Percentiles rank a stretch among this genome's conserved stretches.
phyloP scores from a whole-genome alignment of 2,329 filamentous ascomycete genomes.

The Sporothrix curviconia region DNA sequence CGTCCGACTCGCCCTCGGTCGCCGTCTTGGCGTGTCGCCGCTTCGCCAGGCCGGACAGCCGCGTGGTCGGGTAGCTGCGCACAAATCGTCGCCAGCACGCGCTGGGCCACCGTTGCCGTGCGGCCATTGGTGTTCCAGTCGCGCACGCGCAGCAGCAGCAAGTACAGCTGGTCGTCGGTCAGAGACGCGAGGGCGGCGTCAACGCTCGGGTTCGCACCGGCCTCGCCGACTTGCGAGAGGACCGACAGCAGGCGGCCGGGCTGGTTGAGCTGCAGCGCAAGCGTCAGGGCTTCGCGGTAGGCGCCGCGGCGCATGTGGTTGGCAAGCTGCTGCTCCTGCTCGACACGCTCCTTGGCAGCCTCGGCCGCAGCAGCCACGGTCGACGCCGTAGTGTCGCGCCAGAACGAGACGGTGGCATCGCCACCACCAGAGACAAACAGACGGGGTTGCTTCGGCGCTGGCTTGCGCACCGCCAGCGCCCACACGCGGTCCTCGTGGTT shows the following conservation, averaged over 20 bases:
- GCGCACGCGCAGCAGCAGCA: slow-evolving; percentile 70
- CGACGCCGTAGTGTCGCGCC: slow-evolving; percentile 81
- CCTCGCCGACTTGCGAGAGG: slow-evolving; percentile 60
- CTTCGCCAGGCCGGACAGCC: slow-evolving; percentile 62
- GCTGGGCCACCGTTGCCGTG: slow-evolving; percentile 78
- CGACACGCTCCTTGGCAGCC: slow-evolving; percentile 67
- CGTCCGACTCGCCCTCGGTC: slow-evolving; percentile 17
- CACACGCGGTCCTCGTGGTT: slow-evolving; percentile 96
- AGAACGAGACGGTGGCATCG: slow-evolving; percentile 90
- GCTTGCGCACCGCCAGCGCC: slow-evolving; percentile 70
- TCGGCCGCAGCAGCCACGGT: slow-evolving; percentile 69
- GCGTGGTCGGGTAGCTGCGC: slow-evolving; percentile 70
- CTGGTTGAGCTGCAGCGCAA: slow-evolving; percentile 90
- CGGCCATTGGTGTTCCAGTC: slow-evolving; percentile 98
- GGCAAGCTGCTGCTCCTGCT: slow-evolving; percentile 89
- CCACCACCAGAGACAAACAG: slow-evolving; percentile 84
- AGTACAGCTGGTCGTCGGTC: slow-evolving; percentile 78
- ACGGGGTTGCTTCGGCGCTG: slow-evolving; percentile 18
- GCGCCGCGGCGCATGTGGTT: slow-evolving; percentile 86
- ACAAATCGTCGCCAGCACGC: slow-evolving; percentile 74
- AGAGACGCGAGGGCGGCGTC: slow-evolving; percentile 77
- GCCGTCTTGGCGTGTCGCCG: slow-evolving; percentile 2
- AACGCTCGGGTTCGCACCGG: slow-evolving; percentile 47
- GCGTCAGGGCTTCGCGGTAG: slow-evolving; percentile 85
- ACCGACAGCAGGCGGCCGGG: slow-evolving; percentile 78